phyloP scores from a whole-genome alignment of 1,284 basidiomycete species.

The Heterobasidion occidentale region DNA sequence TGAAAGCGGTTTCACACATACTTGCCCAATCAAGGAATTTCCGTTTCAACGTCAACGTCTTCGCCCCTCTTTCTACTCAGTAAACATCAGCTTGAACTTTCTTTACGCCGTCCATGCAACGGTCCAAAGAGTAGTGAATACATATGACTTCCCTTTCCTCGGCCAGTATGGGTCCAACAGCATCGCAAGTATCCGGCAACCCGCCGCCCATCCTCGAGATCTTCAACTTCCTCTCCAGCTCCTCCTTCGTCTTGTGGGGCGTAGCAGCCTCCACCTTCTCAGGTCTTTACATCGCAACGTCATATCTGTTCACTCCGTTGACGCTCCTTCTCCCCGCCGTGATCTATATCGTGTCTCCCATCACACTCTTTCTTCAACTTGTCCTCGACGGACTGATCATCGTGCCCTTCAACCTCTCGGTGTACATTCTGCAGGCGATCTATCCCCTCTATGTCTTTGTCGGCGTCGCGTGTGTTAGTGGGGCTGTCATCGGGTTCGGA shows the following conservation, averaged over 20 bases:
- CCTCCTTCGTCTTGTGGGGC: constrained; percentile 8
- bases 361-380: constrained; percentile 35
- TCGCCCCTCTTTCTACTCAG: too few species aligned
- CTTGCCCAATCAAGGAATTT: too few species aligned
- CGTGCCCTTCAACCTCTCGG: constrained; percentile 35
- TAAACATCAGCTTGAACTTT: too few species aligned
- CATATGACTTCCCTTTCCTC: too few species aligned
- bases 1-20: too few species aligned
- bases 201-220: constrained; percentile 9
- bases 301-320: constrained; percentile 22
- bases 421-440: constrained; percentile 34
- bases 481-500: constrained; percentile 37
- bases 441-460: constrained; percentile 58
- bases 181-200: background rate
- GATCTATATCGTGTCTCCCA: constrained; percentile 42
- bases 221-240: constrained; percentile 15
- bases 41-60: too few species aligned
- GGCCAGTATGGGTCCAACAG: background rate
- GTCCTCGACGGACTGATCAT: constrained; percentile 33
- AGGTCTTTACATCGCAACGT: constrained; percentile 12
- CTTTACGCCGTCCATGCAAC: too few species aligned
- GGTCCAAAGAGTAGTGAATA: too few species aligned
- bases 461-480: constrained; percentile 48
- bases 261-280: constrained; percentile 9
- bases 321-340: constrained; percentile 28